Evolutionary conservation across 768 basidiomycete species (phyloP).

Genomic region (Lactifluus subvellereus): DNA sequence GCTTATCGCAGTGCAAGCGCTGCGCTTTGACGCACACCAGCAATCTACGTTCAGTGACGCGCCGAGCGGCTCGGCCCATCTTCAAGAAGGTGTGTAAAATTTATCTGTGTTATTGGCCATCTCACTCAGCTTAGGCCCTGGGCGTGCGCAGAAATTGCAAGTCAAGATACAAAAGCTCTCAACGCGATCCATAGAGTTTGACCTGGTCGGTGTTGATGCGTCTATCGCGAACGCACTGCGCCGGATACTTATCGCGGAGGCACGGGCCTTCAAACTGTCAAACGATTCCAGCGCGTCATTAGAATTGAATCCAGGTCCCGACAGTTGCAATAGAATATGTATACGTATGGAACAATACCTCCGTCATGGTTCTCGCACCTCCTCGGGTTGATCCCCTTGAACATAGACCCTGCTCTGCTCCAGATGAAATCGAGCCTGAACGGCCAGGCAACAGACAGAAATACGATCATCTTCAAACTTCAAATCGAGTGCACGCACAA

Average conservation of each 20-base stretch:
- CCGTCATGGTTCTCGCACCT: constrained; percentile 88
- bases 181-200: constrained; percentile 83
- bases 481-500: constrained; percentile 61
- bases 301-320: constrained; percentile 56
- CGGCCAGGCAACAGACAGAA: constrained; percentile 76
- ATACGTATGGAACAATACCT: constrained; percentile 93
- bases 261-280: constrained; percentile 31
- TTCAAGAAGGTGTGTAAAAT: constrained; percentile 78
- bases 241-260: constrained; percentile 91
- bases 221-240: constrained; percentile 94
- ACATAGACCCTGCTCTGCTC: constrained; percentile 73
- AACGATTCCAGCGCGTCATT: not conserved
- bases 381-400: constrained; percentile 86
- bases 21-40: not conserved
- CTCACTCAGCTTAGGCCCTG: constrained; percentile 30
- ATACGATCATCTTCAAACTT: constrained; percentile 84
- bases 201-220: constrained; percentile 91
- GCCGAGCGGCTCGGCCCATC: constrained; percentile 62
- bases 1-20: not conserved
- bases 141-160: constrained; percentile 64
- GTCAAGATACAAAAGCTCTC: constrained; percentile 77
- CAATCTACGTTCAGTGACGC: not conserved
- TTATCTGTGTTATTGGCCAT: not conserved
- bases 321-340: constrained; percentile 86
- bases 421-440: constrained; percentile 44